phyloP scores from a whole-genome alignment of 1,284 basidiomycete species.

The Flammula alnicola region DNA sequence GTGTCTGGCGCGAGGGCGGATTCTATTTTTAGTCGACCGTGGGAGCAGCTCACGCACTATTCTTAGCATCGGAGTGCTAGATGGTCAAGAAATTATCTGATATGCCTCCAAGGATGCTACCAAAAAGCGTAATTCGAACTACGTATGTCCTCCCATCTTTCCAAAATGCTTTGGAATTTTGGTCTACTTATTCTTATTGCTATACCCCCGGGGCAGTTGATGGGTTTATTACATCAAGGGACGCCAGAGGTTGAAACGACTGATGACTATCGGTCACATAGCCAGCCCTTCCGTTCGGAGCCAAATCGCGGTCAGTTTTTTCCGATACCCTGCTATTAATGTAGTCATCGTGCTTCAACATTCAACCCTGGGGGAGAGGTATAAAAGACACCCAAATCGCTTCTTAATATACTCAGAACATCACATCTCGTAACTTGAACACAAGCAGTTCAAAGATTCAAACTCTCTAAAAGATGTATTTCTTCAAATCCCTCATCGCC shows the following conservation, averaged over 20 bases:
- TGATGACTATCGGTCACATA: slow-evolving; percentile 11
- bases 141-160: too few species aligned
- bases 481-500: background rate
- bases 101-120: too few species aligned
- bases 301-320: background rate
- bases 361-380: background rate
- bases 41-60: too few species aligned
- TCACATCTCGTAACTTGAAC: background rate
- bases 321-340: background rate
- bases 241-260: background rate
- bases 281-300: background rate
- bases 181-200: background rate
- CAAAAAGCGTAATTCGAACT: too few species aligned
- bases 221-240: too few species aligned
- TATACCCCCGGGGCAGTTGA: background rate
- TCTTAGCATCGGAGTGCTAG: too few species aligned
- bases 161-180: too few species aligned
- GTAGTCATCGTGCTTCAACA: background rate
- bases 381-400: background rate
- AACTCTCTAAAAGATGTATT: background rate
- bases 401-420: too few species aligned
- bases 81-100: too few species aligned
- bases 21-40: too few species aligned
- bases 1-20: too few species aligned
- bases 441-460: background rate